Conservation (phyloP, 176 grass and related monocot species). For the Dendrocalamus sinicus region DNA sequence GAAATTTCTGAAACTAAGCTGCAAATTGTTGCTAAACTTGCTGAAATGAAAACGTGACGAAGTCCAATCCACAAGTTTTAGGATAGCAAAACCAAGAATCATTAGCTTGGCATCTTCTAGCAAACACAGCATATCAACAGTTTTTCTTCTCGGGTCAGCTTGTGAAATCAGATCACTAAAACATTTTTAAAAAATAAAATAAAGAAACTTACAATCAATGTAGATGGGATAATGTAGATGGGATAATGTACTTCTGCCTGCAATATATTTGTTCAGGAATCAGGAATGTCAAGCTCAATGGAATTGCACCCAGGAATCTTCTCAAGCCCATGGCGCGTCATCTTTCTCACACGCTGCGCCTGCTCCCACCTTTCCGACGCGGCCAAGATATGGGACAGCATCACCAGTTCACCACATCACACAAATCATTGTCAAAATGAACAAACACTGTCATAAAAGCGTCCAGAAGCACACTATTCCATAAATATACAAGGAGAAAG, state of each 20-base stretch:
- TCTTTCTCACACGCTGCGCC: slow-evolving; percentile 57
- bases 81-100: not conserved
- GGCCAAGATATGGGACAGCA: slow-evolving; percentile 67
- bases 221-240: not conserved
- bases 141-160: not conserved
- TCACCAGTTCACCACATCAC: too few species aligned
- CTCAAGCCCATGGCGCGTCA: slow-evolving; percentile 51
- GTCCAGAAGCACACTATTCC: not conserved
- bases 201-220: slow-evolving; percentile 3
- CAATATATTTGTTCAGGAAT: slow-evolving; percentile 33
- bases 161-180: not conserved
- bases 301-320: slow-evolving; percentile 76
- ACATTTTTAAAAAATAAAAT: not conserved
- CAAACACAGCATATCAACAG: not conserved
- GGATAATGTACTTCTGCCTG: slow-evolving; percentile 16
- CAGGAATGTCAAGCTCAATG: slow-evolving; percentile 47
- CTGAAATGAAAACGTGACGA: not conserved
- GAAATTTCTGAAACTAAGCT: not conserved
- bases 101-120: not conserved
- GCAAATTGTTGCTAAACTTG: not conserved
- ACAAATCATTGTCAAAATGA: slow-evolving; percentile 17
- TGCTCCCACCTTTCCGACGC: slow-evolving; percentile 66
- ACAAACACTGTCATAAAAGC: not conserved
- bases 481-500: not conserved
- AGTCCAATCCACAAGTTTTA: not conserved